These are phyloP conservation scores for Paragyromitra xinjiangensis DNA, from an alignment of 495 filamentous ascomycete species.

Conservation along the genomic window DNA sequence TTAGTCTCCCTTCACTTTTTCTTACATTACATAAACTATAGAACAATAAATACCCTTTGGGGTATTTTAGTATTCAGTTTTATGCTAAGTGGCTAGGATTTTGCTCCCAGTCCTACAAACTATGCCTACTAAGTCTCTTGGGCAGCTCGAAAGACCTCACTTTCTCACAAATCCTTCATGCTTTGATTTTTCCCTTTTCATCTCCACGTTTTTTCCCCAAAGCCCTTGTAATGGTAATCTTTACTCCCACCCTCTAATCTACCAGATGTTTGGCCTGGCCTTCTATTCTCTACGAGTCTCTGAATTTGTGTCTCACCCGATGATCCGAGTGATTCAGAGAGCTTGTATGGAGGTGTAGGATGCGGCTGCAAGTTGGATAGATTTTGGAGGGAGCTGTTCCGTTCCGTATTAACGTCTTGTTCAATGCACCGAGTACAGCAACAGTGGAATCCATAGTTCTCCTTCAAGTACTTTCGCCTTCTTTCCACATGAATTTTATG, in stretches of 20 bases:
- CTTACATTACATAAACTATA: too few species aligned
- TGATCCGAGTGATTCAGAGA: constrained; percentile 5
- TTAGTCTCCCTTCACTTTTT: too few species aligned
- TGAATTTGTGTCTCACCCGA: too few species aligned
- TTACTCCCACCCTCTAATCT: background rate
- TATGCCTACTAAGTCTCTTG: background rate
- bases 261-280: background rate
- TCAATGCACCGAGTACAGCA: constrained; percentile 19
- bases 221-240: background rate
- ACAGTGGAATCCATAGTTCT: constrained; percentile 24
- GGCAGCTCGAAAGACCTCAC: too few species aligned
- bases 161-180: background rate
- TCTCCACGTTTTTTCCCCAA: background rate
- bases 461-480: constrained; percentile 20
- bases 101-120: background rate
- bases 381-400: background rate
- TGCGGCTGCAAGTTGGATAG: background rate
- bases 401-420: background rate
- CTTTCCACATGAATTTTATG: background rate
- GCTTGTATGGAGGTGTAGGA: constrained; percentile 2
- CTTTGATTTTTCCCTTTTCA: background rate
- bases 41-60: background rate
- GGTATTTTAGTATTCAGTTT: background rate
- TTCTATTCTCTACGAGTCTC: background rate
- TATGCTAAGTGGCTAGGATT: background rate